These are phyloP conservation scores for Xylariaceae sp. DNA, from an alignment of 2,329 filamentous ascomycete genomes.

Conservation along the genomic window DNA sequence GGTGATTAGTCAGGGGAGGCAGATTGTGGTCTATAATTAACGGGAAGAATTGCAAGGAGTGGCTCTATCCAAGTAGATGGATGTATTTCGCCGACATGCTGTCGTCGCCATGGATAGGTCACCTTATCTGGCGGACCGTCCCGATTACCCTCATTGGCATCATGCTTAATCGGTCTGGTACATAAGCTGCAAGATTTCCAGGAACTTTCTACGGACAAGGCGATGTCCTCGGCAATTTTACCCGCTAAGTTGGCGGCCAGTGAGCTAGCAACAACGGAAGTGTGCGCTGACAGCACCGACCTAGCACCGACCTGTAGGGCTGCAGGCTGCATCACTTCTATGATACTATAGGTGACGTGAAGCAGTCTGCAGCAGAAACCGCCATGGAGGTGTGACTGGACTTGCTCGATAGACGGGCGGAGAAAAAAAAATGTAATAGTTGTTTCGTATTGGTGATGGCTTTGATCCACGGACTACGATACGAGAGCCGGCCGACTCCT, in stretches of 20 bases:
- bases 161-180: not conserved
- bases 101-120: not conserved
- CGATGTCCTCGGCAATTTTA: not conserved
- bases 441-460: slow-evolving; percentile 17
- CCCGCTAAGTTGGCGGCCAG: not conserved
- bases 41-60: no score
- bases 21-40: not conserved
- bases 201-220: not conserved
- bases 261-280: not conserved
- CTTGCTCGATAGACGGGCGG: not conserved
- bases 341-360: not conserved
- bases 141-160: not conserved
- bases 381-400: not conserved
- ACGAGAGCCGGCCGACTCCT: slow-evolving; percentile 12
- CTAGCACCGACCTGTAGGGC: slow-evolving; percentile 14
- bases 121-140: not conserved
- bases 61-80: not conserved
- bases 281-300: slow-evolving; percentile 9
- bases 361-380: not conserved
- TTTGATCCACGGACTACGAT: slow-evolving; percentile 4
- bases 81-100: not conserved
- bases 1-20: not conserved
- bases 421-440: slow-evolving; percentile 12
- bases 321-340: slow-evolving; percentile 16
- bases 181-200: no score